Base-by-base conservation (phyloP, 495 filamentous ascomycete genomes). In the Penicillium pulvis region DNA sequence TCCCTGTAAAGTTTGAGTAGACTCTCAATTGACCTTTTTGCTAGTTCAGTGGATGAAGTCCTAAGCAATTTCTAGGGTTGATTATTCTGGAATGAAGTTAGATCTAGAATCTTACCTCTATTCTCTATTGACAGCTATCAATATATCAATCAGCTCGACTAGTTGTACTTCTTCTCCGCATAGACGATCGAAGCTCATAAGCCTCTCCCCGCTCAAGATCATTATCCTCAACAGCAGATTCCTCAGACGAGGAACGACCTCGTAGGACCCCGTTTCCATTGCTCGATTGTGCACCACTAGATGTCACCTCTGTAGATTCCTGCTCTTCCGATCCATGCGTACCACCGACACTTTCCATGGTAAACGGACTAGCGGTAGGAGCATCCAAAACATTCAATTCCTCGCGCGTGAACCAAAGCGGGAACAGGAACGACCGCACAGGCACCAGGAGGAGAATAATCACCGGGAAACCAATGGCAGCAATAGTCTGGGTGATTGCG, bases 401-500 rank as follows among this genome's bases (percentile, higher is more conserved):
- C 62, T 86, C 80, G 0, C 74, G 62, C 0, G 76, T 79, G 61
- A 97, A 90, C 73, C 81, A 86, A 42, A 75, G 74, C 4, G 92
- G 92, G 57, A 98, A 63, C n/a, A 93, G 43, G 53, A 87, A 79
- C 9, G 86, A 86, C 9, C 93, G 77, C 1, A 90, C 69, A 0
- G 93, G 93, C n/a, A 97, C 87, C 16, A 97, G 73, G 17, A 85
- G 64, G 12, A 95, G 66, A 67, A 98, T 95, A 54, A 97, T 84
- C 8, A 97, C 84, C 4, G 93, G 93, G 67, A 97, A 98, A 3
- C 93, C 90, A 42, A 98, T 94, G 16, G 93, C 93, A 9, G 91
- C 93, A 50, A 96, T 90, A 0, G 93, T 97, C 73, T 97, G 92
- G 9, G 92, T 93, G 63, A 97, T 93, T n/a, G 91, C 93, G 69